A percentile compares a stretch with the other conserved stretches of the same genome.
Conservation (phyloP, 768 basidiomycete genomes). For the Postia placenta region DNA sequence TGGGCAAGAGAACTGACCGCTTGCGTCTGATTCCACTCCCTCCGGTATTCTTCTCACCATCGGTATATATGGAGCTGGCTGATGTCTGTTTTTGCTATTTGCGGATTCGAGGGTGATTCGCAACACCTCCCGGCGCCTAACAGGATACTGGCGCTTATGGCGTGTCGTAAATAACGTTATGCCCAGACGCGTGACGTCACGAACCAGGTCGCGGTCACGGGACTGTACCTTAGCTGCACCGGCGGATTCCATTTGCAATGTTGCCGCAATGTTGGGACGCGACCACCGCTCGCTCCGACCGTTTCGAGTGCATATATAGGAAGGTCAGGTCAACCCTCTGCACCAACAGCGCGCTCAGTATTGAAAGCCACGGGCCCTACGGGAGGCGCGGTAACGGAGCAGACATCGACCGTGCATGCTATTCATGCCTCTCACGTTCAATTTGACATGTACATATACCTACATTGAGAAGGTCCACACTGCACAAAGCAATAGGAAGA, state of each 20-base stretch:
- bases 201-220: constrained; percentile 43
- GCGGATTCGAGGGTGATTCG: not conserved
- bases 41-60: constrained; percentile 18
- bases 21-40: constrained; percentile 39
- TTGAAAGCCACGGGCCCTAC: constrained; percentile 37
- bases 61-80: constrained; percentile 37
- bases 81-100: not conserved
- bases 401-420: constrained; percentile 35
- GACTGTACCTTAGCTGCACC: constrained; percentile 23
- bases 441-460: constrained; percentile 22
- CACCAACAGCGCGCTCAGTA: too few species aligned
- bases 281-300: too few species aligned
- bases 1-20: constrained; percentile 9
- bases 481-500: constrained; percentile 42
- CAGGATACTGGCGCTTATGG: not conserved
- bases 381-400: constrained; percentile 36
- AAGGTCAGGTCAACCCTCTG: too few species aligned
- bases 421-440: constrained; percentile 26
- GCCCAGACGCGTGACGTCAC: constrained; percentile 34
- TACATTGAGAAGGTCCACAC: constrained; percentile 19
- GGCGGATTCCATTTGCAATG: not conserved
- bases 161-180: not conserved
- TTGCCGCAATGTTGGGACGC: too few species aligned
- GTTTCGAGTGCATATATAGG: too few species aligned
- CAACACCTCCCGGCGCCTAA: not conserved